phyloP scores from a whole-genome alignment of 164 flowering plant genomes.

The Sextonia rubra region DNA sequence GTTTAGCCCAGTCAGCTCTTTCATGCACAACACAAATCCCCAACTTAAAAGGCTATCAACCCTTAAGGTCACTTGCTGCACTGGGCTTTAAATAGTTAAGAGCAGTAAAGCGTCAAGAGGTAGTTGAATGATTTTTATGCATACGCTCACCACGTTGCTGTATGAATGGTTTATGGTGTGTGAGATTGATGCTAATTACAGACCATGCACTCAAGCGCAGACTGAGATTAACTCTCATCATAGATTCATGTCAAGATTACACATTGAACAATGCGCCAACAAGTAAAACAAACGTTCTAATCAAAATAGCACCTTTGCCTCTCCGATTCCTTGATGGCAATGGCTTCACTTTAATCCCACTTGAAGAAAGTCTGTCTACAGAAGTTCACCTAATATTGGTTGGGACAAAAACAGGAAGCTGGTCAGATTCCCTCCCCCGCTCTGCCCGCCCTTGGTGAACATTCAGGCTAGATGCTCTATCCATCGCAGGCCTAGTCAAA shows the following conservation, averaged over 20 bases:
- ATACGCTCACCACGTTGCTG: no score
- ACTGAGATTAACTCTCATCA: not conserved
- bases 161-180: no score
- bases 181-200: no score
- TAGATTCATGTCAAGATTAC: constrained; percentile 7
- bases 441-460: constrained; percentile 57
- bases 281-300: not conserved
- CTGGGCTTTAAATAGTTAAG: no score
- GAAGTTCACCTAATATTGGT: constrained; percentile 42
- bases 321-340: not conserved
- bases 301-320: constrained; percentile 3
- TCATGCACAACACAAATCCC: no score
- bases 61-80: no score
- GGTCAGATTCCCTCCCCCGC: constrained; percentile 46
- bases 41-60: no score
- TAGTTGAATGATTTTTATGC: no score
- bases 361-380: constrained; percentile 21
- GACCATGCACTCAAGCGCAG: no score
- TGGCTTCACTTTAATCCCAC: not conserved
- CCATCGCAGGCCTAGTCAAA: constrained; percentile 13
- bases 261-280: not conserved
- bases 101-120: no score
- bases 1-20: no score
- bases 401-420: constrained; percentile 90
- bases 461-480: constrained; percentile 34